A percentile compares a stretch with the other conserved stretches of the same genome.
Conservation (phyloP, 176 grass and related monocot species). For the Otatea glauca region DNA sequence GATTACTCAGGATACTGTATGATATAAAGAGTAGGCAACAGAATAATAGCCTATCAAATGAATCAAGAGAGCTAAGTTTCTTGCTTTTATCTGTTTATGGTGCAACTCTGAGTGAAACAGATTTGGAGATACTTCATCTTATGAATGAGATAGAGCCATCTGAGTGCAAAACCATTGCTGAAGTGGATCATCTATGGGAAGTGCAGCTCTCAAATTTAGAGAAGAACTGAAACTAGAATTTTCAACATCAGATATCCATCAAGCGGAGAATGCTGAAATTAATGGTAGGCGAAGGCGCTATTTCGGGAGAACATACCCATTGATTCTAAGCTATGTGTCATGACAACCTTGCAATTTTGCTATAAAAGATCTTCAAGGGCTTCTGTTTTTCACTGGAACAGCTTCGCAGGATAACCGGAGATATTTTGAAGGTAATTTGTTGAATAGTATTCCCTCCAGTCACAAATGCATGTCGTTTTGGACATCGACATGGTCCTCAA, state of each 20-base stretch:
- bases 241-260: conserved; percentile 46
- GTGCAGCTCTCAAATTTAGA: conserved; percentile 64
- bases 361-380: conserved; percentile 61
- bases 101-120: conserved; percentile 78
- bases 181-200: conserved; percentile 92
- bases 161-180: conserved; percentile 65
- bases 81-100: conserved; percentile 87
- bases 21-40: conserved; percentile 68
- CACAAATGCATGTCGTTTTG: too few species aligned
- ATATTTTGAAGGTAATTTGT: conserved; percentile 65
- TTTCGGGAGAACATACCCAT: conserved; percentile 92
- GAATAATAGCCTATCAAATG: conserved; percentile 47
- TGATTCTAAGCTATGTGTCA: conserved; percentile 76
- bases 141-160: conserved; percentile 83
- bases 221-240: conserved; percentile 74
- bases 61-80: conserved; percentile 76
- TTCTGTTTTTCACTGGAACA: conserved; percentile 68
- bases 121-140: conserved; percentile 86
- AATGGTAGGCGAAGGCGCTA: conserved; percentile 62
- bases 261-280: conserved; percentile 50
- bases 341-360: conserved; percentile 73
- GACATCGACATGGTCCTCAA: too few species aligned
- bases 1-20: conserved; percentile 89
- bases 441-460: neutral
- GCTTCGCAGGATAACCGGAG: conserved; percentile 52